Evolutionary conservation across 176 grass and related monocot species (phyloP), one percentile per base, ranked within the genome.

Genomic region (Eleusine coracana): DNA sequence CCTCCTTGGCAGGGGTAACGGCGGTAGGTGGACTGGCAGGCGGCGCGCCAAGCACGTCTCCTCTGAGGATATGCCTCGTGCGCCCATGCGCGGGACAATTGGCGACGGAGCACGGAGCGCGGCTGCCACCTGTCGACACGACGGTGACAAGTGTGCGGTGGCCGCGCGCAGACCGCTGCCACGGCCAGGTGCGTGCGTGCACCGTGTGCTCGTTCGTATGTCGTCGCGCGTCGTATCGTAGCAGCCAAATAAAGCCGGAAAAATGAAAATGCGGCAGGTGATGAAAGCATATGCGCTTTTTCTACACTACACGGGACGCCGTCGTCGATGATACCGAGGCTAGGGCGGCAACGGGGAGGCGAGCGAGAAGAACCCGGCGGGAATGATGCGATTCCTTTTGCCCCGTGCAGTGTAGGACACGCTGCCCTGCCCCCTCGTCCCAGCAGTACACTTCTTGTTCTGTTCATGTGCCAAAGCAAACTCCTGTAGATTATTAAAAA

Each of bases 301-400:
- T 7, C 27, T 59, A 28, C 9, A 67, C 70, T n/a, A n/a, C n/a
- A n/a, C n/a, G n/a, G n/a, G n/a, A n/a, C 6, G 25, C 1, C 7
- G 54, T 1, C 20, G 41, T 66, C 81, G 81, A 83, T 83, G 81
- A 75, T 66, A 75, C 81, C 81, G 71, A 83, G 81, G 81, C 56
- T n/a, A n/a, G 15, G 69, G 18, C 42, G 12, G 21, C 20, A n/a
- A n/a, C n/a, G n/a, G n/a, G 73, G 7, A 36, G 71, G 29, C 20
- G 68, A 6, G 20, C 38, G 25, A 73, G 13, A 49, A 6, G 13
- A 37, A 27, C 6, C 2, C 14, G 4, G 69, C 41, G 15, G 13
- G 82, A 42, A 56, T 34, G 61, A 59, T 76, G 20, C 62, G 62
- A 68, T 76, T 21, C 42, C 56, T 8, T 34, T 20, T 64, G 17